Base-by-base conservation (phyloP, 2,329 filamentous ascomycete genomes). In the Talaromyces sp. region DNA sequence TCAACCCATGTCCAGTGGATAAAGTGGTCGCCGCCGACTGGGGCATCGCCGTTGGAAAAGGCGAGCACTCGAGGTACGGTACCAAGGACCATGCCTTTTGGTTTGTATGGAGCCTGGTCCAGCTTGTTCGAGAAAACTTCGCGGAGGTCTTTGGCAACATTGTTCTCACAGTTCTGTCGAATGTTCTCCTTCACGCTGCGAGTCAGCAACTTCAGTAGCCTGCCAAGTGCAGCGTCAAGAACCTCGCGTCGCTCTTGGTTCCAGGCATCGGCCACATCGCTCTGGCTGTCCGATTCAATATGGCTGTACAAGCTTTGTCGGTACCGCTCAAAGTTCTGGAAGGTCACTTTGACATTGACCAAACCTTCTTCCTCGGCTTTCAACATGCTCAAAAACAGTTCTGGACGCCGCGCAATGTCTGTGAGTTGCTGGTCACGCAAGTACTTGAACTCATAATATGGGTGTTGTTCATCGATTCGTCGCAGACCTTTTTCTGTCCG, bases 391-490 rank as follows among this genome's bases (percentile, higher is more conserved):
- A 99, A 80, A 73, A 95, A 99, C 28, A 96, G 81, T 66, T 97
- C 93, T 1, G 95, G 95, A 58, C 90, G 88, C 58, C 87, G 86
- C 2, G 92, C 89, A 62, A 98, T 85, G 66, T 95, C 90, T 49
- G 82, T 81, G 64, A 97, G 89, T 8, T 91, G 90, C 75, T 97
- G 93, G 69, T 95, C 92, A 65, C 92, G 87, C 22, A 99, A 82
- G 69, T 99, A 99, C 76, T 99, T 96, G 80, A 99, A 91, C 75
- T 98, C 95, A 73, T 98, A 98, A 75, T 96, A 98, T 0, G 92
- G 92, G 70, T 98, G 93, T 27, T 95, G 88, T 64, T 98, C 93
- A 68, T 96, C 93, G 67, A 99, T 98, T 71, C 91, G 91, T 61
- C 91, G 90, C 58, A 97, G 80, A 30, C 95, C 95, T 77, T 98